Conservation (phyloP, 208 protist genomes). For the Leishmania turanica region DNA sequence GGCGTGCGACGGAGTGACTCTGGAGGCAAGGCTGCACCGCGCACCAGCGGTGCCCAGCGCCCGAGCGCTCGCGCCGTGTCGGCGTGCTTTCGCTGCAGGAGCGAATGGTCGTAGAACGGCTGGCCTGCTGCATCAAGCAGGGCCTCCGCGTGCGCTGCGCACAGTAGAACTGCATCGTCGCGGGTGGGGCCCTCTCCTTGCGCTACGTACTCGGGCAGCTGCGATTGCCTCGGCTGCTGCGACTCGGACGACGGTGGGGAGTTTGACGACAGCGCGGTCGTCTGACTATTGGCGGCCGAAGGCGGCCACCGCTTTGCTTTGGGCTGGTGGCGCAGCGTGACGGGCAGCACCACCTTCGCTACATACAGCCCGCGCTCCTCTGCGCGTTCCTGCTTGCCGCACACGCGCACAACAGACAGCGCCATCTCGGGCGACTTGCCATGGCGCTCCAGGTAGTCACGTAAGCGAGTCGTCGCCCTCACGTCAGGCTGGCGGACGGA, state of each 20-base stretch:
- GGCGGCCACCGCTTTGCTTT: neutral
- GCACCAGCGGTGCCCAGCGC: conserved; percentile 55
- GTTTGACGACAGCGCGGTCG: neutral
- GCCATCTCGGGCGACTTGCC: conserved; percentile 57
- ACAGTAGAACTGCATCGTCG: conserved; percentile 71
- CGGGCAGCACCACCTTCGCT: conserved; percentile 38
- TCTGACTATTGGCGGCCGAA: neutral
- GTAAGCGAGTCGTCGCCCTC: conserved; percentile 47
- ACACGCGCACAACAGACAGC: conserved; percentile 12
- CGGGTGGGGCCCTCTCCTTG: conserved; percentile 73
- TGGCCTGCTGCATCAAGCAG: conserved; percentile 78
- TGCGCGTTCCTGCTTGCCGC: neutral
- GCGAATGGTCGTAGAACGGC: conserved; percentile 68
- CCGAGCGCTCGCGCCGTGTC: conserved; percentile 73
- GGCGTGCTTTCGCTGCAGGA: conserved; percentile 77
- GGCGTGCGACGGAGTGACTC: conserved; percentile 29
- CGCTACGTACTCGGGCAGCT: conserved; percentile 34
- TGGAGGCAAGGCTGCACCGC: conserved; percentile 29
- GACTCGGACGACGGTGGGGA: neutral
- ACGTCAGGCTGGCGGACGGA: conserved; percentile 66
- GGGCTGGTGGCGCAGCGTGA: conserved; percentile 17
- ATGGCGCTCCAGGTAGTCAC: conserved; percentile 90
- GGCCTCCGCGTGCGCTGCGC: conserved; percentile 82
- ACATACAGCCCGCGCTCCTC: conserved; percentile 28
- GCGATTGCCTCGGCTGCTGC: neutral